Base-by-base conservation (phyloP, 306 rosid genomes). In the Cicer pinnatifidum region DNA sequence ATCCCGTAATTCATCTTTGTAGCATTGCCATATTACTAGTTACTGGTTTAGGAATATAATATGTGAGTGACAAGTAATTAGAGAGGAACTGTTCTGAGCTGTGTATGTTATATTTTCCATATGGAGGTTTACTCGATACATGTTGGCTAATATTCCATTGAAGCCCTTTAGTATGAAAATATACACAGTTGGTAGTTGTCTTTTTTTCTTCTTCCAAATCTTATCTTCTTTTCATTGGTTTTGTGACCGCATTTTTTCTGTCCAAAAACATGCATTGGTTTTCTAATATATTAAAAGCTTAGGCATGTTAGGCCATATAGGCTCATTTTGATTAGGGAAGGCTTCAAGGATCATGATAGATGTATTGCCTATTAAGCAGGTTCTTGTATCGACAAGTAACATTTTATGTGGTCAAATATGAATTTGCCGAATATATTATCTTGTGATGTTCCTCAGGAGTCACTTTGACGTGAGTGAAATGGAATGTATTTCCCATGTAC, bases 1-100 rank as follows among this genome's bases (percentile, higher is more conserved):
- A 19, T 74, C 76, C 43, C 63, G 68, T 84, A 37, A 65, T 78
- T 80, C 85, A 73, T 68, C 85, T 77, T 61, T 79, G 86, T 81
- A 84, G 87, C 91, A 64, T 82, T 70, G 75, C 77, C 62, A 87
- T 73, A 72, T 77, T 85, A 73, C 76, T 78, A 82, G 80, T 82
- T 82, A 78, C 77, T 73, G 77, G 75, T 62, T 75, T 87, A 85
- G 92, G 89, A 87, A 78, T 87, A 84, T 84, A 83, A 69, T 73
- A 76, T 77, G 75, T 65, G 79, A 81, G 88, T 75, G 86, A 77
- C 73, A 45, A 61, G 82, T 73, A 73, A 58, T 82, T 67, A 76
- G 73, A 78, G 80, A 78, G 80, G 73, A 69, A 53, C 75, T 53
- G 58, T 73, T 73, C 47, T 72, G 54, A 67, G 73, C 64, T 73